Percentiles rank a stretch among this genome's conserved stretches.
These are phyloP conservation scores for Boechera retrofracta DNA, from an alignment of 345 rosid species.

Conservation along the genomic window DNA sequence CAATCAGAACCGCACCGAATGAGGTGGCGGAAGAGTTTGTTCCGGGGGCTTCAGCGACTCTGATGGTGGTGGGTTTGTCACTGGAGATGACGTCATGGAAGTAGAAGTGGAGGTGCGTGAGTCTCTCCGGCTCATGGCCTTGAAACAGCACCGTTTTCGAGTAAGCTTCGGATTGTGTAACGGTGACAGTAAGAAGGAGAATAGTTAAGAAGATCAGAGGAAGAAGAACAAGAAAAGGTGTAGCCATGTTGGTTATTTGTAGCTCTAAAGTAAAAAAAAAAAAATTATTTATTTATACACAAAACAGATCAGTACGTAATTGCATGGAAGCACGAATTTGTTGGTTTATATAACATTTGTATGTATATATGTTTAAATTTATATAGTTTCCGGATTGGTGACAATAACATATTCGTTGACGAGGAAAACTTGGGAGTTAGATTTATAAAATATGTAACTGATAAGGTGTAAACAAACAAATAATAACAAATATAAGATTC, in stretches of 20 bases:
- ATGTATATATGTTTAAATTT: neutral
- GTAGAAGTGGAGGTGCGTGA: constrained; percentile 62
- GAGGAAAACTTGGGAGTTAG: neutral
- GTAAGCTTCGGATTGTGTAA: constrained; percentile 40
- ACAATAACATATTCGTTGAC: constrained; percentile 27
- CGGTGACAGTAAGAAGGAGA: constrained; percentile 30
- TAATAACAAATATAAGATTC: neutral
- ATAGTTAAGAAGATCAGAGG: constrained; percentile 12
- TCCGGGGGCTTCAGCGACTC: constrained; percentile 44
- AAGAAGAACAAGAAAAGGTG: constrained; percentile 4
- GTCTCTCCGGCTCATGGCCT: constrained; percentile 48
- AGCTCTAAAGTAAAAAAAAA: neutral
- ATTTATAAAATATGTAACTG: constrained; percentile 15
- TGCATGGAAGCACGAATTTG: neutral
- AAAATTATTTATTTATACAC: neutral
- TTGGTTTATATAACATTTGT: constrained; percentile 3
- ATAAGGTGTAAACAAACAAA: neutral
- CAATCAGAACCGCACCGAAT: constrained; percentile 56
- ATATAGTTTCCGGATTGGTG: constrained; percentile 8
- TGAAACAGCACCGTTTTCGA: constrained; percentile 32
- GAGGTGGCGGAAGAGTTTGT: constrained; percentile 40
- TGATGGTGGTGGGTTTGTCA: constrained; percentile 50
- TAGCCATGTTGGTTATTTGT: constrained; percentile 29
- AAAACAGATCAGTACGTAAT: neutral
- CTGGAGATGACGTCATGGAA: constrained; percentile 62